A percentile compares a stretch with the other conserved stretches of the same genome.
Conservation (phyloP, 345 rosid species). For the Gossypium longicalyx region DNA sequence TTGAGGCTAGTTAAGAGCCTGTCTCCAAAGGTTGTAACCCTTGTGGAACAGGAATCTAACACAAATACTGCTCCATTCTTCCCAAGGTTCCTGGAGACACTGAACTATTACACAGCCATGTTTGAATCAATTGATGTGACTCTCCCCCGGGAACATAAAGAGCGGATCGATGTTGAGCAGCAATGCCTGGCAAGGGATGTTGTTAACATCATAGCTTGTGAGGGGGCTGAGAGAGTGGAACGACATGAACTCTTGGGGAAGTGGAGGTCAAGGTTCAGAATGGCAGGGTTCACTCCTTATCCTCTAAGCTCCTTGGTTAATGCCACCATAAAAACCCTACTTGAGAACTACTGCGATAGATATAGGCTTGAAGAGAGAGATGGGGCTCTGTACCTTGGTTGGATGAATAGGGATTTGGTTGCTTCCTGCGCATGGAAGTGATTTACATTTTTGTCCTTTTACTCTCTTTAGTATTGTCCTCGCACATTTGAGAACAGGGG, state of each 20-base stretch:
- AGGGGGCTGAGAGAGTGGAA: slow-evolving; percentile 80
- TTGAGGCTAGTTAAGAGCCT: slow-evolving; percentile 65
- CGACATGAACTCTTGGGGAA: slow-evolving; percentile 82
- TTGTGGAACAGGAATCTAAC: slow-evolving; percentile 89
- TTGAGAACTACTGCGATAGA: slow-evolving; percentile 49
- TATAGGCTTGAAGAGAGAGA: slow-evolving; percentile 76
- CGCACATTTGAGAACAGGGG: background rate
- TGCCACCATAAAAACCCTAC: slow-evolving; percentile 57
- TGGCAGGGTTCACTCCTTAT: slow-evolving; percentile 77
- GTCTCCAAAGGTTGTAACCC: slow-evolving; percentile 84
- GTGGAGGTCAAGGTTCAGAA: slow-evolving; percentile 66
- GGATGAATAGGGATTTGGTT: slow-evolving; percentile 81
- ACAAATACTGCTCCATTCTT: slow-evolving; percentile 82
- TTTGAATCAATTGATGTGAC: slow-evolving; percentile 81
- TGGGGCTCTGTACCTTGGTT: slow-evolving; percentile 78
- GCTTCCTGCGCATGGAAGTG: slow-evolving; percentile 89
- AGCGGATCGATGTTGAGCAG: slow-evolving; percentile 82
- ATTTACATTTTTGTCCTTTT: slow-evolving; percentile 7
- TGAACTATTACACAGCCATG: slow-evolving; percentile 77
- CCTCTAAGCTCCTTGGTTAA: slow-evolving; percentile 78
- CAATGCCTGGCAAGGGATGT: slow-evolving; percentile 87
- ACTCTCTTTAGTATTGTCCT: background rate
- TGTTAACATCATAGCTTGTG: slow-evolving; percentile 85
- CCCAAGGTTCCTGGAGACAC: slow-evolving; percentile 70
- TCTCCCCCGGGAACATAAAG: slow-evolving; percentile 64